A percentile compares a stretch with the other conserved stretches of the same genome.
These are phyloP conservation scores for Allium fistulosum DNA, from an alignment of 106 monocot species.

Conservation along the genomic window DNA sequence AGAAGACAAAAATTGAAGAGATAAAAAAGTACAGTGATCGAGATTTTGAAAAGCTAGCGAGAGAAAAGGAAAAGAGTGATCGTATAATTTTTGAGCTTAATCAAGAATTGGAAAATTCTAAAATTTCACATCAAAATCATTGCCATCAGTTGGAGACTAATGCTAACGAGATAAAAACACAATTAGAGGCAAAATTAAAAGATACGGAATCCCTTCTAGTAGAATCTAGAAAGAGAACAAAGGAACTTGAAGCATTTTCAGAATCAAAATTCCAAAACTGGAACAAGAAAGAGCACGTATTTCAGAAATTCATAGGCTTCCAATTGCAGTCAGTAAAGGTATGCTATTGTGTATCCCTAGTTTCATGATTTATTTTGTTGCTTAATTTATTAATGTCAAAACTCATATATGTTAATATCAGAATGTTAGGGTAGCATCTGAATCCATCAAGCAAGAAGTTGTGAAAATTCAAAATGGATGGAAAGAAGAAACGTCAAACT, in stretches of 20 bases:
- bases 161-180: conserved; percentile 21
- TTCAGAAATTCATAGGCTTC: conserved; percentile 44
- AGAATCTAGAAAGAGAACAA: conserved; percentile 46
- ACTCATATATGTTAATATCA: conserved; percentile 10
- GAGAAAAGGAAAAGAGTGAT: conserved; percentile 69
- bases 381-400: no score
- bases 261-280: conserved; percentile 54
- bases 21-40: conserved; percentile 13
- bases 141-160: conserved; percentile 39
- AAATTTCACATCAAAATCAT: conserved; percentile 22
- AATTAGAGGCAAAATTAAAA: conserved; percentile 36
- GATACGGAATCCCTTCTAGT: conserved; percentile 44
- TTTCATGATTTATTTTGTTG: no score
- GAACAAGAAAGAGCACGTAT: conserved; percentile 56
- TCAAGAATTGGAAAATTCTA: conserved; percentile 43
- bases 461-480: conserved; percentile 45
- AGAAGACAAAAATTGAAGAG: conserved; percentile 13
- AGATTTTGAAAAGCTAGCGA: conserved; percentile 27
- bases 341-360: background rate
- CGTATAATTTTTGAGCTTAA: conserved; percentile 50
- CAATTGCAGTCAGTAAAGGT: conserved; percentile 72
- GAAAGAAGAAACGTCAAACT: conserved; percentile 41
- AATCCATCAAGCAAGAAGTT: conserved; percentile 57
- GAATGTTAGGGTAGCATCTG: conserved; percentile 54
- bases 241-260: conserved; percentile 51